A percentile compares a stretch with the other conserved stretches of the same genome.
phyloP scores from a whole-genome alignment of 306 rosid species.

The Gillenia trifoliata region DNA sequence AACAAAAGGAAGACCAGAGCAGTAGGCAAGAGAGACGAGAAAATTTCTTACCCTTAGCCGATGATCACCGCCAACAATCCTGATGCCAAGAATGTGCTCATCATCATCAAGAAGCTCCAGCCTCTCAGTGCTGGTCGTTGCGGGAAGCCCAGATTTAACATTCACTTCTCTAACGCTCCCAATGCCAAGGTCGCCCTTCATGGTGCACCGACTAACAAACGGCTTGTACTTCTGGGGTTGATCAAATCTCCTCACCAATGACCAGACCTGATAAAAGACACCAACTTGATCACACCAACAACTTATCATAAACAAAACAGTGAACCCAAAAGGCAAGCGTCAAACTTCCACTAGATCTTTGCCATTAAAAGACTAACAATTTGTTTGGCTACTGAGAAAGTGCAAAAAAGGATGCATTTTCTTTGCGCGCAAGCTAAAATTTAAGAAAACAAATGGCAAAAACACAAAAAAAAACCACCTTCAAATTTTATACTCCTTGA shows the following conservation, averaged over 20 bases:
- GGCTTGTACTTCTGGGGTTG: conserved; percentile 92
- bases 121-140: conserved; percentile 89
- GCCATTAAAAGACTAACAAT: background rate
- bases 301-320: background rate
- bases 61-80: conserved; percentile 87
- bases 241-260: conserved; percentile 90
- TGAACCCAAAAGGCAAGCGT: background rate
- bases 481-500: background rate
- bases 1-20: background rate
- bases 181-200: conserved; percentile 80
- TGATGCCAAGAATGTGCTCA: conserved; percentile 78
- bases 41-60: conserved; percentile 59
- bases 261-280: conserved; percentile 74
- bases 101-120: conserved; percentile 84
- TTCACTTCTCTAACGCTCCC: conserved; percentile 91
- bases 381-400: background rate
- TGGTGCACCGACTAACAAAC: conserved; percentile 74
- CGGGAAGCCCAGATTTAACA: conserved; percentile 96
- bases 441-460: background rate
- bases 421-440: background rate
- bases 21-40: background rate
- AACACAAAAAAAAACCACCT: background rate
- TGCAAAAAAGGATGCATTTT: background rate
- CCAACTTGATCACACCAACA: background rate
- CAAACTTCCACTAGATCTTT: background rate